Evolutionary conservation across 345 rosid species (phyloP).

Genomic region (Erucastrum elatum): DNA sequence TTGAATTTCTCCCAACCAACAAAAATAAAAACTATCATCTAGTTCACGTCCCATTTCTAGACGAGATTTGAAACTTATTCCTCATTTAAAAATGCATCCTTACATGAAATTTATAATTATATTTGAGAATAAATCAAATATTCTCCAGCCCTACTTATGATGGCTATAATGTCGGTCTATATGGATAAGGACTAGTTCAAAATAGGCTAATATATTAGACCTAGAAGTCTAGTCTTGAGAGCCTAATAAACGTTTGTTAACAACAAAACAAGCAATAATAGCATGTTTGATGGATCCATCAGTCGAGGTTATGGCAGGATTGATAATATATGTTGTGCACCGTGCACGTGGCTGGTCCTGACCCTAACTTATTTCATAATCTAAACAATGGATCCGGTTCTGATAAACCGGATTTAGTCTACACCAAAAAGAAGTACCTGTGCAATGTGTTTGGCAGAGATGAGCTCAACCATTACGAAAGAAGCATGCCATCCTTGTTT

Average conservation of each 20-base stretch:
- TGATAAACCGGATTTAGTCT: not conserved
- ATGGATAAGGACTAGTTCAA: not conserved
- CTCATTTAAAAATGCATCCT: not conserved
- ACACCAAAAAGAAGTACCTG: conserved; percentile 55
- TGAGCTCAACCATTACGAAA: conserved; percentile 97
- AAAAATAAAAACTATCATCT: not conserved
- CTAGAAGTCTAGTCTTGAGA: conserved; percentile 10
- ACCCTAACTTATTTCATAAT: not conserved
- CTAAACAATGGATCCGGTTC: not conserved
- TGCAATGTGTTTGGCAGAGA: conserved; percentile 95
- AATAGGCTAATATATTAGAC: not conserved
- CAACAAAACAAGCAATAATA: conserved; percentile 5
- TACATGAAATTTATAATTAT: not conserved
- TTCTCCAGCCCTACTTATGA: conserved; percentile 14
- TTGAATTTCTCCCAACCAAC: not conserved
- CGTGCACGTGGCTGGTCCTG: conserved; percentile 1
- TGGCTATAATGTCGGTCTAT: not conserved
- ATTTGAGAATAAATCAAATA: not conserved
- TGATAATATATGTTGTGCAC: not conserved
- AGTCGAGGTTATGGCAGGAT: not conserved
- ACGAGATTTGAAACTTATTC: not conserved
- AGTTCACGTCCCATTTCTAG: not conserved
- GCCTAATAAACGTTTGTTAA: not conserved
- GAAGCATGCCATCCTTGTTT: conserved; percentile 99
- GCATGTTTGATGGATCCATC: not conserved